Evolutionary conservation across 768 basidiomycete species (phyloP).

Genomic region (Collybia nuda): DNA sequence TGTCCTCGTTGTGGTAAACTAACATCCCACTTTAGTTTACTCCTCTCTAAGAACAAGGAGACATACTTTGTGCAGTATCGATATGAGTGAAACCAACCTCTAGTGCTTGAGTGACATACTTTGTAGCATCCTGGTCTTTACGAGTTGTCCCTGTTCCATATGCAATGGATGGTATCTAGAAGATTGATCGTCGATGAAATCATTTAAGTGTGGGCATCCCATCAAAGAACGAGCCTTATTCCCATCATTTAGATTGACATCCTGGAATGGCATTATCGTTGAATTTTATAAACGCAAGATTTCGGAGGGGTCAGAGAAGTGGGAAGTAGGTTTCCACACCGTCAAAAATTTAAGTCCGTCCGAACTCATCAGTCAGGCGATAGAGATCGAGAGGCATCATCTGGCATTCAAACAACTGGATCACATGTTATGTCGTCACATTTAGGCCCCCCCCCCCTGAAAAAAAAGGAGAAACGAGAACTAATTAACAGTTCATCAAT

Average conservation of each 20-base stretch:
- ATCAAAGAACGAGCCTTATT: constrained; percentile 5
- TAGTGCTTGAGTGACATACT: constrained; percentile 12
- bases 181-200: not conserved
- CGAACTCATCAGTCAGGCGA: too few species aligned
- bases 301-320: too few species aligned
- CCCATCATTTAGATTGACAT: constrained; percentile 13
- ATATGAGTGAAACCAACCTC: constrained; percentile 17
- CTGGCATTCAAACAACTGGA: too few species aligned
- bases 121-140: constrained; percentile 5
- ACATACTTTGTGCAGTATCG: constrained; percentile 22
- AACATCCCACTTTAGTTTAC: constrained; percentile 28
- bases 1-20: constrained; percentile 37
- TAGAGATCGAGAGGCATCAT: too few species aligned
- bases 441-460: too few species aligned
- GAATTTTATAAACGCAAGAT: too few species aligned
- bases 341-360: too few species aligned
- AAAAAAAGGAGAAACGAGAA: too few species aligned
- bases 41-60: constrained; percentile 8
- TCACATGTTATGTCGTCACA: too few species aligned
- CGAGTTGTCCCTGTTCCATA: constrained; percentile 14
- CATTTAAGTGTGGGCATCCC: not conserved
- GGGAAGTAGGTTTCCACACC: too few species aligned
- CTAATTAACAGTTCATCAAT: too few species aligned
- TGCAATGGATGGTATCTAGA: constrained; percentile 14
- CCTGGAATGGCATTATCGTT: constrained; percentile 9